Base-by-base conservation (phyloP, 2,329 filamentous ascomycete species). In the Colletotrichum sp. region DNA sequence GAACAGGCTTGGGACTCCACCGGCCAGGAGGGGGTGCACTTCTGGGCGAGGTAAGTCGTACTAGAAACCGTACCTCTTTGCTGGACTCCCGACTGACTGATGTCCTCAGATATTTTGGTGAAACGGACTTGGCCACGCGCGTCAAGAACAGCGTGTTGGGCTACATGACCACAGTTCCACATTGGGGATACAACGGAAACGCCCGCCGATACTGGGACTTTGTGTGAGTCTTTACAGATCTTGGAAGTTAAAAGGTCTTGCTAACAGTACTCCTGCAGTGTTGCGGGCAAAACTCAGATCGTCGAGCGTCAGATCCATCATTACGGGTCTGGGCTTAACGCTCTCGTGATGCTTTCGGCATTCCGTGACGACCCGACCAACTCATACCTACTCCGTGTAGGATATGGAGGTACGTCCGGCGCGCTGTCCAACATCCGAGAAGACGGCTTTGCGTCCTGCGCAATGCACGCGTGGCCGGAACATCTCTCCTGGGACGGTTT, bases 1-100 rank as follows among this genome's bases (percentile, higher is more conserved):
- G 91, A 92, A 79, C 90, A 91, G 89, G 87, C 90, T 0, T 92
- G 91, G 90, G 90, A 93, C 73, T 91, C 88, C 0, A 92, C 90
- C 0, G 90, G 89, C 0, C 90, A 92, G 77, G 90, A 92, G 79
- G 90, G 90, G 1, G 88, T 92, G 0, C 92, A 91, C 75, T 90
- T 90, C 71, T 92, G 90, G 90, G 83, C 86, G 4, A 88, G 86
- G 85, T 32, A 26, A 26, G 26, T 26, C 26, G 26, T 26, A 26
- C 26, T 26, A 26, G 26, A 26, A 26, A 26, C 26, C 26, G 26
- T 26, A 26, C 26, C 26, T 26, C 26, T 26, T 26, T 26, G 5
- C 26, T 26, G 26, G 5, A 6, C 32, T 3, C 2, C 13, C 1
- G 5, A 36, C 15, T 36, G 34, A 36, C 34, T 36, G 34, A 6